These are phyloP conservation scores for Quaeritorhiza haematococci DNA, from an alignment of 371 early-diverging fungal genomes.

Conservation along the genomic window DNA sequence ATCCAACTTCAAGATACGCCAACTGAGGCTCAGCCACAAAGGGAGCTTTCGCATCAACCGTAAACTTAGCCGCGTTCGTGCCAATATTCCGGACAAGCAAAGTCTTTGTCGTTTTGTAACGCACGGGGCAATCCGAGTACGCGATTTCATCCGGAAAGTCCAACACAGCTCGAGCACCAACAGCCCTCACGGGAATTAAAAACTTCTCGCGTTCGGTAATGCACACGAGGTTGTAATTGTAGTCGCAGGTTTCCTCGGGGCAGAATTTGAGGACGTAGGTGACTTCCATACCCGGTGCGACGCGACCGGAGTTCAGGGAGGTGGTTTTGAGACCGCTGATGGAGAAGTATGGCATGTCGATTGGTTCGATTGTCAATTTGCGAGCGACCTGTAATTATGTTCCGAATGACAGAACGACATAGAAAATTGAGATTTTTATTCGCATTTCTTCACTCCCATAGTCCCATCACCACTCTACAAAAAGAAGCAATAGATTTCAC, in stretches of 20 bases:
- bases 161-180: constrained; percentile 45
- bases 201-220: constrained; percentile 52
- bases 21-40: constrained; percentile 28
- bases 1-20: constrained; percentile 26
- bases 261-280: constrained; percentile 38
- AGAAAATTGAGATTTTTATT: background rate
- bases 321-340: constrained; percentile 29
- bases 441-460: background rate
- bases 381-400: constrained; percentile 39
- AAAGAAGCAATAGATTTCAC: constrained; percentile 6
- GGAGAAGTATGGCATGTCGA: constrained; percentile 37
- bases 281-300: constrained; percentile 57
- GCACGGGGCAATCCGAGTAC: constrained; percentile 40
- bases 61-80: constrained; percentile 33
- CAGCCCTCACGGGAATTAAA: constrained; percentile 44
- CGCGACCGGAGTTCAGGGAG: constrained; percentile 32
- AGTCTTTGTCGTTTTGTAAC: constrained; percentile 23
- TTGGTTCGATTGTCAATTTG: constrained; percentile 35
- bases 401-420: no score
- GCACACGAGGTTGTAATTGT: constrained; percentile 41
- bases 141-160: constrained; percentile 47
- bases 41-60: constrained; percentile 19
- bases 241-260: constrained; percentile 46
- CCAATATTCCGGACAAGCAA: constrained; percentile 51
- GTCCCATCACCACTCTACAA: background rate